Base-by-base conservation (phyloP, 371 early-diverging fungal genomes). In the Entomophthora muscae region DNA sequence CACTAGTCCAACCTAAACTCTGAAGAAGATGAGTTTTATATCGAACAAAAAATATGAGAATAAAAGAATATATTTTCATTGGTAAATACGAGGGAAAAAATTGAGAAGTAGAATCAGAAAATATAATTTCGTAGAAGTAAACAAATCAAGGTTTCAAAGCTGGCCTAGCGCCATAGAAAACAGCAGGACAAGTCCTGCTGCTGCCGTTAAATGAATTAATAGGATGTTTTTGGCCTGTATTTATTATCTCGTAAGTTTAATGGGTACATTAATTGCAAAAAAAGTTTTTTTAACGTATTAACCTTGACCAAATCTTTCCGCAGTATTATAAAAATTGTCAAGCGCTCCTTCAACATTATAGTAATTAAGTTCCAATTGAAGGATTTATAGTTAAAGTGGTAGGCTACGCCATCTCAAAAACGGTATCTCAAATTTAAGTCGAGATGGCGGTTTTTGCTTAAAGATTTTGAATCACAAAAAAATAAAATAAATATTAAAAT, bases 231-330 rank as follows among this genome's bases (percentile, higher is more conserved):
- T 26, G 21, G 5, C n/a, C n/a, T n/a, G 55, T 23, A 2, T 29
- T 12, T 5, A 61, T 10, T 61, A 32, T 51, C 32, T 28, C 17
- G 1, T 23, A 26, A n/a, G 10, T 1, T 23, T 51, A 12, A 67
- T 26, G 26, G 1, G 17, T 12, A 7, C 13, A 22, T 42, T 24
- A 31, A 64, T 55, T 63, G 22, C 3, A 7, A 27, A n/a, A 21
- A 0, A 1, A 13, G 17, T 42, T 28, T 17, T 30, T 7, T n/a
- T n/a, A n/a, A n/a, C n/a, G n/a, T 54, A 21, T 13, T n/a, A 71
- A 85, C 86, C 79, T 90, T 88, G 64, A 80, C 71, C 32, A 91
- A 75, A 66, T 91, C 91, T 71, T 86, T 89, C 63, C 91, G 78
- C 65, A 91, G 78, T 21, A 91, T 83, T 60, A 91, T 79, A 65